Evolutionary conservation across 208 protist species (phyloP), one percentile per base, ranked within the genome.

Genomic region (Acanthamoeba triangularis): DNA sequence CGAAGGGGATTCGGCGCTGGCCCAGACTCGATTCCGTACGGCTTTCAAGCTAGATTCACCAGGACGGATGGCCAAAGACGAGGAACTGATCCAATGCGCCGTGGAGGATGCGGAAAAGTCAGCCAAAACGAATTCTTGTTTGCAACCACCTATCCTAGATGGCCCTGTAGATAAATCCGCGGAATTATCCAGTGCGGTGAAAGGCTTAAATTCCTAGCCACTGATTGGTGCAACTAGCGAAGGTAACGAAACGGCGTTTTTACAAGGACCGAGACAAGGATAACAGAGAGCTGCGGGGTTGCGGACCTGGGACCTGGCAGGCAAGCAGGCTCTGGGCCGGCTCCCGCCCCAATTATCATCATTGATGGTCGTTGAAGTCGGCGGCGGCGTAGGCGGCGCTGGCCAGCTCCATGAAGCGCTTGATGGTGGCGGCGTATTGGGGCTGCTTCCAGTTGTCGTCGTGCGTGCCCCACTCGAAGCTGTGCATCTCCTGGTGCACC

Each of bases 361-460:
- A 28, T 30, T 72, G 63, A 30, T 72, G n/a, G 30, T 72, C 63
- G 63, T 13, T 72, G 63, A 30, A 72, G 23, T 33, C 25, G 16
- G n/a, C n/a, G n/a, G n/a, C n/a, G n/a, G n/a, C n/a, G n/a, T n/a
- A n/a, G n/a, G n/a, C n/a, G n/a, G 65, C 65, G 11, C 10, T 13
- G 33, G 85, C 35, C 7, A 16, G n/a, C 23, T 92, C 85, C 23
- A 92, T 44, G 41, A 92, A 92, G 8, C 41, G 33, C 85, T 92
- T 92, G 85, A 92, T 92, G 85, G 37, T 72, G 30, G 20, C 33
- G 25, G 63, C 63, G 25, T 92, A 92, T 7, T 20, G 33, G 1
- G 85, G 85, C 56, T 92, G 85, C 85, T 72, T 65, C 85, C 85
- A 92, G 54, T 92, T 92, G 54, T 76, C 54, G 18, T 92, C 85